Percentiles rank a stretch among this genome's conserved stretches.
Evolutionary conservation across 2,329 filamentous ascomycete genomes (phyloP).

Genomic region (Boeremia exigua): DNA sequence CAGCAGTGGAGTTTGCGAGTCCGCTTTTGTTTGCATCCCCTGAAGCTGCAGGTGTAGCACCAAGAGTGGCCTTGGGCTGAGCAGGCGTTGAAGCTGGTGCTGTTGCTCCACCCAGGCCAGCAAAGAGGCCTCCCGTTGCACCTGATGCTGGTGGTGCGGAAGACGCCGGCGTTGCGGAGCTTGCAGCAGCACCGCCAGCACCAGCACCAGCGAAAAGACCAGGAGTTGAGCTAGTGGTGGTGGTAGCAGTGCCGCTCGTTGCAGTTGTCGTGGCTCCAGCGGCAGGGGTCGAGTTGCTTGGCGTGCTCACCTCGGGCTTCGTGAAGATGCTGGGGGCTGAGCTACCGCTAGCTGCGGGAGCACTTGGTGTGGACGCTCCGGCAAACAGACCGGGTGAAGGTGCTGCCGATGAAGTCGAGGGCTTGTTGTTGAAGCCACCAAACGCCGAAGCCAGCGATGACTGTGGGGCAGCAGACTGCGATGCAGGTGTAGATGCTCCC

Average conservation of each 20-base stretch:
- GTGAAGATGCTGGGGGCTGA: conserved; percentile 23
- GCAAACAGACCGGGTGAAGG: conserved; percentile 30
- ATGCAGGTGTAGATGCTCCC: conserved; percentile 32
- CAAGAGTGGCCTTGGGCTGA: conserved; percentile 23
- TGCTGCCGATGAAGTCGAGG: conserved; percentile 31
- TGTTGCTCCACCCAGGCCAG: conserved; percentile 11
- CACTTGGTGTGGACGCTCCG: conserved; percentile 18
- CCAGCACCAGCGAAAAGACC: conserved; percentile 2
- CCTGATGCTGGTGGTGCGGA: conserved; percentile 22
- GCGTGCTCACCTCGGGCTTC: conserved; percentile 21
- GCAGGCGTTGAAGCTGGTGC: conserved; percentile 28
- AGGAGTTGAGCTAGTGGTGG: conserved; percentile 27
- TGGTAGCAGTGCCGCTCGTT: conserved; percentile 13
- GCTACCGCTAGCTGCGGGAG: conserved; percentile 22
- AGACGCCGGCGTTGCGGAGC: conserved; percentile 25
- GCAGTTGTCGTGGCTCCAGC: conserved; percentile 29
- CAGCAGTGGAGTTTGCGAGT: conserved; percentile 76
- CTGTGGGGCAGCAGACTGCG: conserved; percentile 33
- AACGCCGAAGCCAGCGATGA: conserved; percentile 24
- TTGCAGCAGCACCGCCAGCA: conserved; percentile 21
- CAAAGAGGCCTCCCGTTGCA: conserved; percentile 27
- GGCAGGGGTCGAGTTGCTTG: conserved; percentile 25
- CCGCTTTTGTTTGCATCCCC: conserved; percentile 40
- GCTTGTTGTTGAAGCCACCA: conserved; percentile 20
- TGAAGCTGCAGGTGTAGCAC: conserved; percentile 23